Base-by-base conservation (phyloP, 768 basidiomycete species). In the Rhodotorula paludigena region DNA sequence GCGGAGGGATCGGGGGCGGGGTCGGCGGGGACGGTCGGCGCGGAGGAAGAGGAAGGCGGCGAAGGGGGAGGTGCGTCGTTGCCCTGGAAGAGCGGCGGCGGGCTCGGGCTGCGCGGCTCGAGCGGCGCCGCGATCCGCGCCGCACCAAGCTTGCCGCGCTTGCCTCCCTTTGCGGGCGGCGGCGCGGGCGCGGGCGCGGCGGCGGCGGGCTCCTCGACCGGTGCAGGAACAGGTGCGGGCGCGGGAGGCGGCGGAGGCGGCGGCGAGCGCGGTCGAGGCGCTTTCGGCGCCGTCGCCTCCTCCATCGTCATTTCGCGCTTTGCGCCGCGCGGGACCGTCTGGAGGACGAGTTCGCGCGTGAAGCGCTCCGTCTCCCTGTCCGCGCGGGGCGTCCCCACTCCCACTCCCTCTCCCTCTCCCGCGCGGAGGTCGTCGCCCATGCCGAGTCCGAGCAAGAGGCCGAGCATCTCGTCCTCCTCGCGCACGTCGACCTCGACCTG, bases 391-490 rank as follows among this genome's bases (percentile, higher is more conserved):
- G 41, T 35, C n/a, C 21, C n/a, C n/a, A n/a, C n/a, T n/a, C n/a
- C n/a, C n/a, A n/a, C n/a, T n/a, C n/a, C n/a, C n/a, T n/a, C n/a
- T n/a, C n/a, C n/a, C n/a, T n/a, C n/a, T n/a, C n/a, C n/a, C n/a
- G n/a, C n/a, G n/a, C n/a, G n/a, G n/a, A n/a, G 45, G 12, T 25
- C 45, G 12, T 47, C 28, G 5, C 35, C 67, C 16, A 68, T 20
- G 8, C 63, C 67, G 16, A 68, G 51, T 11, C 67, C 67, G 25
- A 63, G 56, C 30, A 68, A 44, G 3, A 63, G 33, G 7, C 67
- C 62, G 21, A 63, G 52, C 67, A 68, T 68, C 57, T 68, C 67
- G 28, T 68, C 67, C 51, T 68, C 67, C 52, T 68, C 67, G 18
- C 41, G 23, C 23, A 71, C 69, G 15, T 71, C 52, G 11, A 66